These are phyloP conservation scores for Talaromyces nanjingensis DNA, from an alignment of 495 filamentous ascomycete genomes.

Conservation along the genomic window DNA sequence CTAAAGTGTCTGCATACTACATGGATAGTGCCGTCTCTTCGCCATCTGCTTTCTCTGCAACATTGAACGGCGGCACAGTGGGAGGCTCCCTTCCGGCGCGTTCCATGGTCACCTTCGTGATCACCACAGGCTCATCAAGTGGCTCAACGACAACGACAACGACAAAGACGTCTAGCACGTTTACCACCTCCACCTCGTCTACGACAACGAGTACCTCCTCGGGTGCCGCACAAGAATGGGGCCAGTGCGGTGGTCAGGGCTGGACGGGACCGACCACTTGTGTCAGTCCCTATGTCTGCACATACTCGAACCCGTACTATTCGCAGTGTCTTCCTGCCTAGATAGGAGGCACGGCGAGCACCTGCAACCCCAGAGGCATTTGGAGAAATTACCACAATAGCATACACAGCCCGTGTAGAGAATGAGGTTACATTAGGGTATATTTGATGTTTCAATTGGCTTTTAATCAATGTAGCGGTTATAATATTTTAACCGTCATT, in stretches of 20 bases:
- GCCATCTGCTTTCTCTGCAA: background rate
- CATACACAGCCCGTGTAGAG: background rate
- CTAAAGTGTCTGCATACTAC: background rate
- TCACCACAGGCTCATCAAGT: background rate
- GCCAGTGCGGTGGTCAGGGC: slow-evolving; percentile 45
- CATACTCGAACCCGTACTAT: slow-evolving; percentile 40
- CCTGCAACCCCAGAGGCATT: too few species aligned
- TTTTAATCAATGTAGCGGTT: background rate
- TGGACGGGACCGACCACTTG: slow-evolving; percentile 43
- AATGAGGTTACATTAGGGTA: background rate
- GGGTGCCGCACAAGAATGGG: slow-evolving; percentile 26
- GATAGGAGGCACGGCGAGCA: background rate
- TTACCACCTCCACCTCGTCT: background rate
- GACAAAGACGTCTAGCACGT: background rate
- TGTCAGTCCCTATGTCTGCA: slow-evolving; percentile 36
- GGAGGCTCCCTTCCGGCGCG: background rate
- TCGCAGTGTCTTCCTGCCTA: slow-evolving; percentile 31
- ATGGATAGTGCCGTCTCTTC: background rate
- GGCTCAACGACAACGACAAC: background rate
- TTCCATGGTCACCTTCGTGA: background rate
- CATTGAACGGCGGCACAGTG: background rate
- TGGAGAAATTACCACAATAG: background rate
- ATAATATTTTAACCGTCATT: background rate
- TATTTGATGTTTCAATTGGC: background rate
- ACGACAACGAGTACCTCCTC: background rate